Base-by-base conservation (phyloP, 768 basidiomycete genomes). In the Leccinum ochraceum region DNA sequence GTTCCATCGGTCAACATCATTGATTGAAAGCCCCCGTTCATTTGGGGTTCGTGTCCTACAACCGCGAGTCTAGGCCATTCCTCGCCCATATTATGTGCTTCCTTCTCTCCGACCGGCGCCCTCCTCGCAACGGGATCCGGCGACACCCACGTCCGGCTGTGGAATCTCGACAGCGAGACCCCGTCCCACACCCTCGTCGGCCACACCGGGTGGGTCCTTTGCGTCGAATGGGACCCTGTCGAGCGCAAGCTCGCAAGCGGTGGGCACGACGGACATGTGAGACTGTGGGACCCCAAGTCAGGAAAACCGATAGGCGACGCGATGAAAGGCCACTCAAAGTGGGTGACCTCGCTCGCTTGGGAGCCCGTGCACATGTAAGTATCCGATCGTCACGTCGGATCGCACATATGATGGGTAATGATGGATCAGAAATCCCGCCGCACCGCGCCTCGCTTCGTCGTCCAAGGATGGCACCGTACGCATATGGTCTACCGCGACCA, bases 381-480 rank as follows among this genome's bases (percentile, higher is more conserved):
- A 39, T 30, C 51, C 26, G 34, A 24, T 11, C 24, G 10, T 61
- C 56, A 54, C 28, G 54, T 56, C 56, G 54, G 36, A 55, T 55
- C 54, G 60, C 52, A 49, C 30, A 26, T 60, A 48, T 55, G 55
- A 46, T 64, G 53, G 20, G 51, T 63, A 26, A 16, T 50, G 48
- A 49, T 36, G 22, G 13, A 56, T 22, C 59, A 95, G 93, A 74
- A 95, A 94, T 68, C 75, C 90, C 1, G 72, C 82, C 17, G 77
- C 85, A 1, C 95, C 95, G 14, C 89, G 96, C 13, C 79, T 98
- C 2, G 96, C 96, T 2, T 95, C 95, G 0, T 92, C 95, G 3
- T 97, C 95, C 24, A 98, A 99, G 77, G 96, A 98, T 68, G 89
- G 89, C 13, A 96, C 94, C 0, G 95, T 98, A 24, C 88, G 94